Conservation (phyloP, 2,329 filamentous ascomycete genomes). For the Fusarium brachygibbosum region DNA sequence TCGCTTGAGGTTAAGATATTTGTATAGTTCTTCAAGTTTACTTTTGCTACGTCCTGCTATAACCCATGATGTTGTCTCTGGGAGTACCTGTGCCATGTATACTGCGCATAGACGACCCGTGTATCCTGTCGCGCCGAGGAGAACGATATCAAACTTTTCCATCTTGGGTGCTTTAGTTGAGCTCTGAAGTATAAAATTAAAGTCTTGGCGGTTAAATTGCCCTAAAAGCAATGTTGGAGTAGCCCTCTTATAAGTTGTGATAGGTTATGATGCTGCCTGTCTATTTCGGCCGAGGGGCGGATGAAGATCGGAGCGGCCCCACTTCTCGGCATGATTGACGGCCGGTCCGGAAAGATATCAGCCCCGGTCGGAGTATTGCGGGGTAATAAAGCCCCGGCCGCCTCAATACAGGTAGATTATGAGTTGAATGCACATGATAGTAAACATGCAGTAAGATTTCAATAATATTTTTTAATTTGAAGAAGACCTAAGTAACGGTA, state of each 20-base stretch:
- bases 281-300: conserved; percentile 20
- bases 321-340: conserved; percentile 31
- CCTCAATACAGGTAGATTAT: neutral
- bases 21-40: conserved; percentile 77
- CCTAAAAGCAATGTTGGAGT: rapidly evolving
- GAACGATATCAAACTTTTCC: conserved; percentile 54
- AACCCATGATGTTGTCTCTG: conserved; percentile 84
- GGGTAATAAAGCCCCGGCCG: neutral
- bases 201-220: rapidly evolving
- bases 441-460: neutral
- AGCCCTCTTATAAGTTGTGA: neutral
- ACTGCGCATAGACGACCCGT: conserved; percentile 82
- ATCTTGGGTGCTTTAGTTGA: neutral
- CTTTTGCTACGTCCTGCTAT: conserved; percentile 81
- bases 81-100: conserved; percentile 76
- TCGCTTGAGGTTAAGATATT: conserved; percentile 43
- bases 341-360: neutral
- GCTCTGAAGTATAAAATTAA: neutral
- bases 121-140: conserved; percentile 77
- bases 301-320: conserved; percentile 11
- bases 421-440: neutral
- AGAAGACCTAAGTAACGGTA: neutral
- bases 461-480: neutral
- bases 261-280: neutral
- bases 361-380: neutral